Evolutionary conservation across 1,139 yeast species (phyloP).

Genomic region (Saccharomyces hybrid): DNA sequence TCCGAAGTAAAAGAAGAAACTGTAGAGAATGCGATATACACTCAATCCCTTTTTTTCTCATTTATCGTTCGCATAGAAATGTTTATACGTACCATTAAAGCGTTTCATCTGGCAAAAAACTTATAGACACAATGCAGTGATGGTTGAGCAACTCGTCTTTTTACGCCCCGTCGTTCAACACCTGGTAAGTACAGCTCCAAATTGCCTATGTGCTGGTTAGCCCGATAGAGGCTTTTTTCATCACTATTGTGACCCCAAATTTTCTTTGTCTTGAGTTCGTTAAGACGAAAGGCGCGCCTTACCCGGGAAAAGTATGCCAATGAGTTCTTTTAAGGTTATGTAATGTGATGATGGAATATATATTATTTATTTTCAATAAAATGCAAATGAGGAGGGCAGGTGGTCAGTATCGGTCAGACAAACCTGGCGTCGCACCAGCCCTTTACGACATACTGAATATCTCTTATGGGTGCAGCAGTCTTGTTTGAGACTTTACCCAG

Average conservation of each 20-base stretch:
- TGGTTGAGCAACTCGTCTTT: not conserved
- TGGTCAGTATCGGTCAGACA: not conserved
- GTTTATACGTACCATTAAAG: conserved; percentile 11
- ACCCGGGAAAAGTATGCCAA: not conserved
- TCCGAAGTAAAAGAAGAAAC: not conserved
- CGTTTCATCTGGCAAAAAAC: conserved; percentile 11
- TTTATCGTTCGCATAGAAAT: not conserved
- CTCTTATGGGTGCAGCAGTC: conserved; percentile 9
- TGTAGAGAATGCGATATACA: not conserved
- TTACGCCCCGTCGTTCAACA: not conserved
- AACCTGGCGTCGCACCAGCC: conserved; percentile 32
- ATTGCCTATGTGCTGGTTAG: not conserved
- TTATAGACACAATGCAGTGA: not conserved
- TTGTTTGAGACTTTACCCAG: conserved; percentile 9
- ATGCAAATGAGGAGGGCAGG: not conserved
- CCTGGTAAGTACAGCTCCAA: not conserved
- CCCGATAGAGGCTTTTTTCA: not conserved
- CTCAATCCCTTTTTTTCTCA: not conserved
- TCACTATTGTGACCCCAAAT: not conserved
- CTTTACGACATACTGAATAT: conserved; percentile 30
- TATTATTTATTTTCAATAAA: not conserved
- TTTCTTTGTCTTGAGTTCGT: not conserved
- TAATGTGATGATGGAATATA: not conserved
- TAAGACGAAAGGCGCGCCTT: not conserved
- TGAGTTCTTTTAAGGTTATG: not conserved